Evolutionary conservation across 495 filamentous ascomycete species (phyloP).

Genomic region (Monascus purpureus): DNA sequence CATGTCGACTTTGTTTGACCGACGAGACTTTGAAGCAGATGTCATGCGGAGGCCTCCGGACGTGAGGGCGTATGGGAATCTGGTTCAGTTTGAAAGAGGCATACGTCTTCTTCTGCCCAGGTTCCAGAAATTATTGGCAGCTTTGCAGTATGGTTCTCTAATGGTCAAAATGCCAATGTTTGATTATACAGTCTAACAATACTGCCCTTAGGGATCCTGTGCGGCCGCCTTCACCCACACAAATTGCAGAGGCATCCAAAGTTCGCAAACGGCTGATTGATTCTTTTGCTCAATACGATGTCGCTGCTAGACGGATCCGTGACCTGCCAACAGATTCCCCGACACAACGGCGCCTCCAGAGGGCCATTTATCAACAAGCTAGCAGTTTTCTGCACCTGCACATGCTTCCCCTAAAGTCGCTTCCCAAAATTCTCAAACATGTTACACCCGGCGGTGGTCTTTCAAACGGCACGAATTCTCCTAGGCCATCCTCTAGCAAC

Average conservation of each 20-base stretch:
- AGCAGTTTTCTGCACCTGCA: constrained; percentile 78
- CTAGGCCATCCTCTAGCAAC: constrained; percentile 13
- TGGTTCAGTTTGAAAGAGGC: constrained; percentile 79
- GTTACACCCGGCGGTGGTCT: constrained; percentile 33
- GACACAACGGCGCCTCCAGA: constrained; percentile 66
- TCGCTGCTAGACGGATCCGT: constrained; percentile 68
- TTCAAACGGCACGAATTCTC: constrained; percentile 19
- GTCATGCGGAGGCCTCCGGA: constrained; percentile 55
- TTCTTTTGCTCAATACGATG: constrained; percentile 79
- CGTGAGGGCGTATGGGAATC: constrained; percentile 70
- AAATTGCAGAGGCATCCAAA: constrained; percentile 79
- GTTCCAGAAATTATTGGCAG: constrained; percentile 66
- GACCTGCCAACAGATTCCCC: constrained; percentile 59
- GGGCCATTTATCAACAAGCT: constrained; percentile 70
- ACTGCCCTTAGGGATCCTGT: constrained; percentile 48
- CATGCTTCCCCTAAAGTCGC: constrained; percentile 78
- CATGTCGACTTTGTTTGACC: constrained; percentile 68
- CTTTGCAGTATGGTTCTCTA: constrained; percentile 41
- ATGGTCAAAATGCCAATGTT: constrained; percentile 10
- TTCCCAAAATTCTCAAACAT: constrained; percentile 71
- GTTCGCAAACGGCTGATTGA: constrained; percentile 85
- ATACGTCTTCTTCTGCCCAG: constrained; percentile 73
- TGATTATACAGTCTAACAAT: too few relatives aligned
- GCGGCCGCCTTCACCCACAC: constrained; percentile 55
- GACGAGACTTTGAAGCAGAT: constrained; percentile 66